Base-by-base conservation (phyloP, 2,329 filamentous ascomycete species). In the Alternaria triticina region DNA sequence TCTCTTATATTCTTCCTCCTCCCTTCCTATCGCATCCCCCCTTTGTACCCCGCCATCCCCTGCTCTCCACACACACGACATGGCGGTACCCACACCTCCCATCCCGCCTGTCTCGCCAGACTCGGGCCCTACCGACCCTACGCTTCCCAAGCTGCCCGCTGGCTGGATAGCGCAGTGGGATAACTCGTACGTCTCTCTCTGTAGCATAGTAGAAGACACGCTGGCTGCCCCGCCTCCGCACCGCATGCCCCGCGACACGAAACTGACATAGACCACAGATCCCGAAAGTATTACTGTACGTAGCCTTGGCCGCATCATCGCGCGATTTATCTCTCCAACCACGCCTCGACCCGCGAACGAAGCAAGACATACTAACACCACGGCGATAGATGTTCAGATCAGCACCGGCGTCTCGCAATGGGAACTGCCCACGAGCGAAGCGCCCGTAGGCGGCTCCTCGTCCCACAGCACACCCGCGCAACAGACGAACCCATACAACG, bases 371-470 rank as follows among this genome's bases (percentile, higher is more conserved):
- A 45, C 52, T 66, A 28, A 61, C 45, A 4, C 54, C 7, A 1
- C 13, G 2, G 23, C 28, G 13, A 27, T 45, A 77, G 75, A 88
- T 77, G 90, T 92, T 54, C 89, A 92, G 79, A 86, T 92, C 58
- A 89, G 88, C 57, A 92, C 90, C 8, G 90, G 90, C 51, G 84
- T 87, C 40, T 91, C 90, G 66, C 90, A 92, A 79, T 92, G 90
- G 90, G 90, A 92, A n/a, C 85, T 86, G 30, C 90, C 90, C 30
- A 91, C 88, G 13, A 83, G 88, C 62, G 85, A 89, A 54, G 89
- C 87, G 8, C 88, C 86, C 22, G 87, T 88, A 65, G 88, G 74
- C 83, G 74, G 89, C 87, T 40, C 89, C 87, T 49, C 86, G 82
- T 65, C 85, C 84, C 61, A 82, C 78, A 57, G 81, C 78, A 70